Base-by-base conservation (phyloP, 257 asterid species). In the Pogostemon cablin region DNA sequence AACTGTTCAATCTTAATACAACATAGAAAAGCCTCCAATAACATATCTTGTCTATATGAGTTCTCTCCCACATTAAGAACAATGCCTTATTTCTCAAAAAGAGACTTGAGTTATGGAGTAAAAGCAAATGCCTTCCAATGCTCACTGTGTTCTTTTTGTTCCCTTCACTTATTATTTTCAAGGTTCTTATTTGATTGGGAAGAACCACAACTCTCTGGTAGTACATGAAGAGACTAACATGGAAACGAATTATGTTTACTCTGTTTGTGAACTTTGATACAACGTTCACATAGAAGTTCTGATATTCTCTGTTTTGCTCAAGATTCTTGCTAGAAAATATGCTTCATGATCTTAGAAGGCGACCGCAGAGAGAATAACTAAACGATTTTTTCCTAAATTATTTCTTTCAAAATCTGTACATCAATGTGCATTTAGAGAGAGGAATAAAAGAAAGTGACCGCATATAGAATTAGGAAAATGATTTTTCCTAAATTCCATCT, bases 51-150 rank as follows among this genome's bases (percentile, higher is more conserved):
- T 8, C 71, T 66, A 2, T 35, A 50, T 35, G n/a, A 17, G 6
- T 37, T n/a, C 50, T 49, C 3, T 9, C 49, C 3, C 56, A 5
- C 32, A 20, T 5, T 5, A 64, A 64, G 54, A 25, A 25, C 32
- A 25, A 25, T 64, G 57, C 9, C 34, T 52, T 15, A 34, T 2
- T 52, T 52, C 3, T 17, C 57, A 52, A 52, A 32, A 6, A 34
- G 9, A 52, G 5, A 12, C 6, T 52, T 12, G 15, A 44, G 9
- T 25, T 38, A 56, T 8, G 50, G 50, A 3, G 52, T 11, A 44
- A 63, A 43, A 62, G 57, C 76, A 47, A 41, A 62, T 50, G 62
- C 53, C 3, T 73, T 73, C 17, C 9, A 43, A 72, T 41, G 35
- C 2, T 25, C 60, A 20, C 20, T 54, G 56, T n/a, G 2, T 50